A percentile compares a stretch with the other conserved stretches of the same genome.
phyloP scores from a whole-genome alignment of 805 yeast genomes.

The Wickerhamiella australiensis region DNA sequence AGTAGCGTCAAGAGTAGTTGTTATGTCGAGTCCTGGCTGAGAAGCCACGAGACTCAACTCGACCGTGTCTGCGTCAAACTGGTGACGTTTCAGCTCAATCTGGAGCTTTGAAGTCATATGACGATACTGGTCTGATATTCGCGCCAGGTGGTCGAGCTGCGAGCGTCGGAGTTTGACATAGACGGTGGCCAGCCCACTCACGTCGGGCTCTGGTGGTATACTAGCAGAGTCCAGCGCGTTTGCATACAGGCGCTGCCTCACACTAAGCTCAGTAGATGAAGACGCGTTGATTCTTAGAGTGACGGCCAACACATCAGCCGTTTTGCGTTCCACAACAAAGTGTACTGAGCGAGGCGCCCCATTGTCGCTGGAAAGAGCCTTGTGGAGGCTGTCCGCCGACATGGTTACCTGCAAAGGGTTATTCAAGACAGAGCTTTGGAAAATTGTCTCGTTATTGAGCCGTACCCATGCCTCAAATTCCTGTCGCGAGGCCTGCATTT shows the following conservation, averaged over 20 bases:
- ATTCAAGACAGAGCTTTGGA: background rate
- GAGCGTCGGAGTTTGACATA: conserved; percentile 30
- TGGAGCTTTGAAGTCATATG: conserved; percentile 20
- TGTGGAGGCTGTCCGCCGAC: conserved; percentile 32
- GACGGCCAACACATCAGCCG: conserved; percentile 38
- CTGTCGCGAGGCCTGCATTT: conserved; percentile 10
- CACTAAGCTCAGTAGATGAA: conserved; percentile 33
- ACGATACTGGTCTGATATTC: conserved; percentile 27
- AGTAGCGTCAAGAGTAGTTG: conserved; percentile 1
- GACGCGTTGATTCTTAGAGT: conserved; percentile 47
- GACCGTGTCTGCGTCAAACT: background rate
- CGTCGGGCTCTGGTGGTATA: conserved; percentile 38
- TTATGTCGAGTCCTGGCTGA: conserved; percentile 2
- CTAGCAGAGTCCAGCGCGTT: conserved; percentile 45
- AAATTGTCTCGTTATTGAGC: conserved; percentile 12
- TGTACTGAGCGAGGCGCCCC: conserved; percentile 22
- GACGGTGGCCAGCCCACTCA: conserved; percentile 39
- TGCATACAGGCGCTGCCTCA: conserved; percentile 45
- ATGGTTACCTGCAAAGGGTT: conserved; percentile 13
- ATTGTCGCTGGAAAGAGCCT: conserved; percentile 30
- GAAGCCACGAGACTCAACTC: background rate
- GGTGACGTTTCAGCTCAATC: conserved; percentile 10
- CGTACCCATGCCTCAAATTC: conserved; percentile 21
- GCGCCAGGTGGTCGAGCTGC: conserved; percentile 28
- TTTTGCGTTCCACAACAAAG: conserved; percentile 19